Evolutionary conservation across 176 grass and related monocot genomes (phyloP).

Genomic region (Avena atlantica): DNA sequence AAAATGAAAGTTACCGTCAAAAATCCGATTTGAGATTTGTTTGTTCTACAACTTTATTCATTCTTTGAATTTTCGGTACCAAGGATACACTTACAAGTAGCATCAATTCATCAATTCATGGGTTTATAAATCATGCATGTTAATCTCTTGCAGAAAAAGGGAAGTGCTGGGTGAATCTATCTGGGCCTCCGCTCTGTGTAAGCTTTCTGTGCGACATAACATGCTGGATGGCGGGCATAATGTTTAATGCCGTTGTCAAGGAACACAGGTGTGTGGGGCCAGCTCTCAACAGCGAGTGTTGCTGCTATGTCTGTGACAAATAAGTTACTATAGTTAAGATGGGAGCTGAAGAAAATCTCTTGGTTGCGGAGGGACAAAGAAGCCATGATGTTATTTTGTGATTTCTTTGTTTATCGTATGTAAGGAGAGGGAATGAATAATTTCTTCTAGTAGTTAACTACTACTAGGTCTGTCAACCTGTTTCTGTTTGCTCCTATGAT

Average conservation of each 20-base stretch:
- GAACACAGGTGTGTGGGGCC: neutral
- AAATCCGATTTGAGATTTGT: too few relatives aligned
- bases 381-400: neutral
- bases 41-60: too few relatives aligned
- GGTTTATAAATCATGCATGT: neutral
- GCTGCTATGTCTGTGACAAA: conserved; percentile 22
- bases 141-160: neutral
- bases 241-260: neutral
- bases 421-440: neutral
- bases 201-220: conserved; percentile 9
- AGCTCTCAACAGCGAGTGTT: neutral
- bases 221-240: conserved; percentile 19
- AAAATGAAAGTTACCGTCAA: too few relatives aligned
- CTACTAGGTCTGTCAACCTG: neutral
- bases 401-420: neutral
- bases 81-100: too few relatives aligned
- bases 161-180: neutral
- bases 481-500: neutral
- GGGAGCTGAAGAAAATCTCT: too few relatives aligned
- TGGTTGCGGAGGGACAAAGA: neutral
- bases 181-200: neutral
- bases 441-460: neutral
- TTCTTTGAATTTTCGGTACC: too few relatives aligned
- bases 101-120: neutral
- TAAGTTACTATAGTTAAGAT: too few relatives aligned